Conservation (phyloP, 2,329 filamentous ascomycete species). For the Fusarium drepaniforme region DNA sequence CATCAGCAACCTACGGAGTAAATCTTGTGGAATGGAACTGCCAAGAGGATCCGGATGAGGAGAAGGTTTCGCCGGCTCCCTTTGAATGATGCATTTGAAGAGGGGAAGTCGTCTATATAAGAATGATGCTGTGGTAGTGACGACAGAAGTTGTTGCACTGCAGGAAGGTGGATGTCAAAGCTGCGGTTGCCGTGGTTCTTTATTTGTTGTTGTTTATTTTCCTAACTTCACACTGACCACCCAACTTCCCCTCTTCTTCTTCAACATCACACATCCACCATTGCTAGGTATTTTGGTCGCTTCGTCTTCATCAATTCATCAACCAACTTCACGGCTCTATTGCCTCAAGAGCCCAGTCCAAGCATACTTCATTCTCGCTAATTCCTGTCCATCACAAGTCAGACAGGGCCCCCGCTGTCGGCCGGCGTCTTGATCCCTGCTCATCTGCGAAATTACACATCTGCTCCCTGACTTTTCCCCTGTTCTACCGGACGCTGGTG, state of each 20-base stretch:
- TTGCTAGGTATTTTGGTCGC: slow-evolving; percentile 34
- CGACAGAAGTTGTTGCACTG: not conserved
- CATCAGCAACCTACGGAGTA: too few species aligned
- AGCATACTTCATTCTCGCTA: slow-evolving; percentile 10
- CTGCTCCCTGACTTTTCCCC: slow-evolving; percentile 32
- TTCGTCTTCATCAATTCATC: slow-evolving; percentile 29
- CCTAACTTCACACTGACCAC: not conserved
- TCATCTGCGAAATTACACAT: slow-evolving; percentile 43
- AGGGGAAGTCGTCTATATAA: not conserved
- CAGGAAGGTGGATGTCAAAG: not conserved
- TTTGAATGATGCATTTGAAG: not conserved
- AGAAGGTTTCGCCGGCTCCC: not conserved
- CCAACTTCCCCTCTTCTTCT: slow-evolving; percentile 9
- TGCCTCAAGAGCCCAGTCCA: not conserved
- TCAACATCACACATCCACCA: slow-evolving; percentile 21
- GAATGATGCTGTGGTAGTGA: slow-evolving; percentile 9
- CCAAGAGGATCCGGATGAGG: not conserved
- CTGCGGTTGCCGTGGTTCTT: slow-evolving; percentile 32
- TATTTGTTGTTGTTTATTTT: slow-evolving; percentile 36
- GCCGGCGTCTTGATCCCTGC: slow-evolving; percentile 38
- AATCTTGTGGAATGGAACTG: not conserved
- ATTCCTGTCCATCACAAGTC: slow-evolving; percentile 10
- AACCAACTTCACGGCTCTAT: slow-evolving; percentile 6
- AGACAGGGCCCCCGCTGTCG: slow-evolving; percentile 41
- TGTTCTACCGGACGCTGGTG: slow-evolving; percentile 31